A percentile compares a stretch with the other conserved stretches of the same genome.
These are phyloP conservation scores for Psilocybe cyanescens DNA, from an alignment of 768 basidiomycete genomes.

Conservation along the genomic window DNA sequence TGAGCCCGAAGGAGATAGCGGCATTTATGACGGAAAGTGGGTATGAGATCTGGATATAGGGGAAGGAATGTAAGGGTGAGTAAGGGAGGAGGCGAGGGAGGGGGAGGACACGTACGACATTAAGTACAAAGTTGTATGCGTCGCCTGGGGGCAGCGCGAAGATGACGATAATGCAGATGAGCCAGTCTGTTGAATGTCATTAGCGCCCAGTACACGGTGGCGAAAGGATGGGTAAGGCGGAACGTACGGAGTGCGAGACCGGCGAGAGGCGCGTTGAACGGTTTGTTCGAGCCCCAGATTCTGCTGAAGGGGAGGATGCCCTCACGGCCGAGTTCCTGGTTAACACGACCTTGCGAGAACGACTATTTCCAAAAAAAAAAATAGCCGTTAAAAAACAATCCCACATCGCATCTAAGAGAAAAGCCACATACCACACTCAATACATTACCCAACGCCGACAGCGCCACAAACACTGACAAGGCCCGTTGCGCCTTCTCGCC, in stretches of 20 bases:
- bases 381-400: slow-evolving; percentile 24
- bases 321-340: slow-evolving; percentile 66
- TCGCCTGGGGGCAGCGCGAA: slow-evolving; percentile 60
- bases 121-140: slow-evolving; percentile 66
- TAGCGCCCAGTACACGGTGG: too few relatives aligned
- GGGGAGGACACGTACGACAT: slow-evolving; percentile 41
- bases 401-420: slow-evolving; percentile 29
- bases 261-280: slow-evolving; percentile 61
- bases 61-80: neutral
- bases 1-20: slow-evolving; percentile 52
- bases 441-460: slow-evolving; percentile 64
- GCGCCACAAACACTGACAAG: slow-evolving; percentile 42
- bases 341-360: slow-evolving; percentile 44
- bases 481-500: slow-evolving; percentile 49
- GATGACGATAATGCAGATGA: slow-evolving; percentile 39
- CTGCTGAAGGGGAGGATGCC: slow-evolving; percentile 63
- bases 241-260: slow-evolving; percentile 56
- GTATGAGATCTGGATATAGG: slow-evolving; percentile 38
- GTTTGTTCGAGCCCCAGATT: slow-evolving; percentile 63
- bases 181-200: slow-evolving; percentile 31
- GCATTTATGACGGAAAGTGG: slow-evolving; percentile 55
- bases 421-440: slow-evolving; percentile 47
- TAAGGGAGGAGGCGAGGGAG: neutral
- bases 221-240: neutral
- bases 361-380: slow-evolving; percentile 14